phyloP scores from a whole-genome alignment of 805 yeast species.

The Candida pseudoglaebosa region DNA sequence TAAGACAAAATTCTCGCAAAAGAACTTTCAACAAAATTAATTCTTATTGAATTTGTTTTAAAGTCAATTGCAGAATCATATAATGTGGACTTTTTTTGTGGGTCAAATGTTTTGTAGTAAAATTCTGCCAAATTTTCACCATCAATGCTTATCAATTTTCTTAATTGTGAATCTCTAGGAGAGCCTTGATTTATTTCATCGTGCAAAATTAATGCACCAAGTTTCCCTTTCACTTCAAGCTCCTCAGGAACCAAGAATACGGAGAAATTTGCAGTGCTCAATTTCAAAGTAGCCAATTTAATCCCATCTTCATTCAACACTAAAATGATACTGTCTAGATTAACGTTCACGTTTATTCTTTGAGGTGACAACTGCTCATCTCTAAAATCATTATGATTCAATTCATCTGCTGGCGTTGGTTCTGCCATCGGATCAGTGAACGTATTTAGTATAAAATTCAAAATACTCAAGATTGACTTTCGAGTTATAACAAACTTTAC shows the following conservation, averaged over 20 bases:
- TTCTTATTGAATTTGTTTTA: conserved; percentile 68
- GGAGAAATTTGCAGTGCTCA: conserved; percentile 68
- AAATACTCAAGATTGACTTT: conserved; percentile 68
- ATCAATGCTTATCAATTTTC: conserved; percentile 72
- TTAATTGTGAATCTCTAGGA: conserved; percentile 52
- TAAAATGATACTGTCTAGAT: conserved; percentile 67
- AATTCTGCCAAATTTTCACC: conserved; percentile 80
- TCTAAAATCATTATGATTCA: conserved; percentile 62
- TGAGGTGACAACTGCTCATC: conserved; percentile 62
- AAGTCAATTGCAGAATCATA: conserved; percentile 58
- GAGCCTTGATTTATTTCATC: conserved; percentile 73
- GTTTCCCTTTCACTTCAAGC: conserved; percentile 62
- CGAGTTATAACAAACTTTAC: conserved; percentile 72
- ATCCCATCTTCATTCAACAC: conserved; percentile 80
- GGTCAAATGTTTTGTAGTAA: conserved; percentile 75
- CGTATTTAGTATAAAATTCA: conserved; percentile 80
- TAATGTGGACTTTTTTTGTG: conserved; percentile 40
- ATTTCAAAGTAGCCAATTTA: conserved; percentile 71
- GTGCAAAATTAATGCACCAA: conserved; percentile 75
- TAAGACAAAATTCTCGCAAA: conserved; percentile 63
- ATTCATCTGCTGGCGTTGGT: conserved; percentile 61
- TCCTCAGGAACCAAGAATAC: conserved; percentile 71
- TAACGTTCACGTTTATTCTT: conserved; percentile 64
- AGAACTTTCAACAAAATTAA: conserved; percentile 81
- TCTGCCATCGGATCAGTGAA: conserved; percentile 79